Percentiles rank a stretch among this genome's conserved stretches.
phyloP scores from a whole-genome alignment of 345 rosid species.

The Sonneratia alba region DNA sequence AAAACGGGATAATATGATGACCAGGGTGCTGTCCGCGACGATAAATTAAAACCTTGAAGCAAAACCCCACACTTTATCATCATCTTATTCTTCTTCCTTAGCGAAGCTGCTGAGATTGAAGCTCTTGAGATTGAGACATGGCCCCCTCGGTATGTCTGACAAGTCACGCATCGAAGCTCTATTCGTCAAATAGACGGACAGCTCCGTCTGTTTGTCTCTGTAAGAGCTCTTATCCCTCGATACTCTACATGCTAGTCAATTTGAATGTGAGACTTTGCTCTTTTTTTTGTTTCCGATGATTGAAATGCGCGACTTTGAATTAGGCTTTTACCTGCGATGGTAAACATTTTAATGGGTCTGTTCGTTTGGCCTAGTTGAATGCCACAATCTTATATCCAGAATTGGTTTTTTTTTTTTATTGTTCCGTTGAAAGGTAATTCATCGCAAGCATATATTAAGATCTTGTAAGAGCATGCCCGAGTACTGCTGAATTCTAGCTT shows the following conservation, averaged over 20 bases:
- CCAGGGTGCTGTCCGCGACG: too few relatives aligned
- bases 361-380: background rate
- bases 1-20: background rate
- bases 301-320: background rate
- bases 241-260: too few relatives aligned
- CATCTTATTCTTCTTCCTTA: background rate
- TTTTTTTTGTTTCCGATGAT: too few relatives aligned
- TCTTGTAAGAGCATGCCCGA: background rate
- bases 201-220: slow-evolving; percentile 31
- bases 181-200: slow-evolving; percentile 20
- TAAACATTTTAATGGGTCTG: background rate
- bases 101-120: background rate
- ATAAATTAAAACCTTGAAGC: background rate
- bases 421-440: too few relatives aligned
- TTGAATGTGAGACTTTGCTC: background rate
- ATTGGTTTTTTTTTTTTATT: background rate
- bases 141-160: slow-evolving; percentile 34
- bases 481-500: background rate
- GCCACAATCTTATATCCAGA: background rate
- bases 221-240: slow-evolving; percentile 13
- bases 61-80: slow-evolving; percentile 6
- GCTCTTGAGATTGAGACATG: slow-evolving; percentile 19
- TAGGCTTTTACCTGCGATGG: background rate
- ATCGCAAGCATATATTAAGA: too few relatives aligned
- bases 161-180: slow-evolving; percentile 21